Evolutionary conservation across 495 filamentous ascomycete species (phyloP), one percentile per base, ranked within the genome.

Genomic region (Cladorrhinum samala): DNA sequence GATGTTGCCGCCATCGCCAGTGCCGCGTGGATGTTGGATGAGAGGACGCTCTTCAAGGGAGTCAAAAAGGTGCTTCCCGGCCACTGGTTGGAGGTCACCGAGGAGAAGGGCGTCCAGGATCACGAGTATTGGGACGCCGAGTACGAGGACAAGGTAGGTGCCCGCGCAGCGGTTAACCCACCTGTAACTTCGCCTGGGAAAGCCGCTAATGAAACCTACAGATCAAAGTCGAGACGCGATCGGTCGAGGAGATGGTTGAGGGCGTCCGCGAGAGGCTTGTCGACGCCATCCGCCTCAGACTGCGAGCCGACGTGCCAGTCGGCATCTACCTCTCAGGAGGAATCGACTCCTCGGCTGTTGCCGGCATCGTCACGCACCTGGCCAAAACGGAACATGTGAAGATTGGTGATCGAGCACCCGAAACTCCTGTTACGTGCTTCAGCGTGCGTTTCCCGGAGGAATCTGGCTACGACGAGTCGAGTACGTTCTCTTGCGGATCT

Each of bases 301-400:
- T 81, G 24, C 68, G 75, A 18, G 77, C 77, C 2, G 77, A 82
- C 60, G 78, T 81, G 0, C 70, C 71, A 6, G 65, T 82, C 6
- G 77, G 77, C 1, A 62, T 82, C 40, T 78, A 75, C 49, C 61
- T 81, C 1, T 72, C 66, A 20, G 78, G 78, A n/a, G 79, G 79
- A 2, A 64, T 82, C 24, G 78, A 79, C 54, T 77, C 72, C 4
- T 76, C 76, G 0, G 68, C 69, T 6, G 61, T 80, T 24, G 78
- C 77, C 14, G 76, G 78, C 13, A 81, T 82, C 59, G 73, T 73
- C 19, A 68, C 67, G 1, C 65, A 78, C 52, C 70, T 80, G 2
- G 61, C 74, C n/a, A 41, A 49, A 1, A 60, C 69, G 19, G 61
- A 78, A 38, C 69, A 67, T 16, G 58, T 62, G 6, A 57, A 58